phyloP scores from a whole-genome alignment of 108 stramenopile species.

The Cylindrotheca fusiformis region DNA sequence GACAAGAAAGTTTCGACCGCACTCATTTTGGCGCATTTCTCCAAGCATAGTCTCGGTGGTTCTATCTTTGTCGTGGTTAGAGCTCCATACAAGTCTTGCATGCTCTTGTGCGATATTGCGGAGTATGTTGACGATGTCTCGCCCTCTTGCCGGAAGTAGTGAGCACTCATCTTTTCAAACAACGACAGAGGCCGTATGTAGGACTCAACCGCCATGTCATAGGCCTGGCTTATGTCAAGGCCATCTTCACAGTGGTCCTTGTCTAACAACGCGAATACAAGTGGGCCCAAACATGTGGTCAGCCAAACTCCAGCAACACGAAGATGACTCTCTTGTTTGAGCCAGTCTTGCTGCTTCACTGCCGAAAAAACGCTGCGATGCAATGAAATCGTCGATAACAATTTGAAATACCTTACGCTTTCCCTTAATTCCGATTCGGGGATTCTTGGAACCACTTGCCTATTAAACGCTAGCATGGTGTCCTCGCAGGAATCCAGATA shows the following conservation, averaged over 20 bases:
- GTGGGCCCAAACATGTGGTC: constrained; percentile 19
- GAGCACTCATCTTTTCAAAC: constrained; percentile 9
- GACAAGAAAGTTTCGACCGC: neutral
- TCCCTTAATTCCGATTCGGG: neutral
- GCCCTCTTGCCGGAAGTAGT: neutral
- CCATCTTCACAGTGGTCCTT: neutral
- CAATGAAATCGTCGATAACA: constrained; percentile 11
- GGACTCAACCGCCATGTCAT: constrained; percentile 22
- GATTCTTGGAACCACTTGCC: neutral
- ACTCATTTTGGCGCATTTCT: constrained; percentile 25
- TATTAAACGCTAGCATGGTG: neutral
- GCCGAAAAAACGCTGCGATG: constrained; percentile 12
- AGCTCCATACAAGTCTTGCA: constrained; percentile 10
- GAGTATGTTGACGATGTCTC: neutral
- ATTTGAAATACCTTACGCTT: constrained; percentile 1
- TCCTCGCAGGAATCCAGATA: neutral
- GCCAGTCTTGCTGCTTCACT: neutral
- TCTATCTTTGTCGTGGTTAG: neutral
- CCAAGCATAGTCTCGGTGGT: constrained; percentile 5
- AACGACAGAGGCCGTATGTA: constrained; percentile 24
- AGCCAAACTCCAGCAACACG: constrained; percentile 3
- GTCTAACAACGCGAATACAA: constrained; percentile 1
- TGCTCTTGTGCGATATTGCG: neutral
- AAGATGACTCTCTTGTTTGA: neutral
- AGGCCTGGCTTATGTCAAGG: neutral